Evolutionary conservation across 75 land plant species (phyloP).

Genomic region (Pseudotsuga menziesii): DNA sequence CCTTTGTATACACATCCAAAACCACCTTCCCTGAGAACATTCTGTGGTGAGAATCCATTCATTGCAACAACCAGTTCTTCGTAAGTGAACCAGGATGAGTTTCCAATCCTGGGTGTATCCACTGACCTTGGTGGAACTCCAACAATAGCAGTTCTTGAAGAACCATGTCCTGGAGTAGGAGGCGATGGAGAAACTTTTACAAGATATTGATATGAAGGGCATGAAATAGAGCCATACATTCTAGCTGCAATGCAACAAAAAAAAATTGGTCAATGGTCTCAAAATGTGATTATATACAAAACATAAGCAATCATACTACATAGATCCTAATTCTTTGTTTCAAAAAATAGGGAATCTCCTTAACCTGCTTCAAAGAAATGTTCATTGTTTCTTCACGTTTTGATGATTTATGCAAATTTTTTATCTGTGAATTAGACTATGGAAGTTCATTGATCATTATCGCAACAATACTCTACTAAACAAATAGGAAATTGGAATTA

Average conservation of each 20-base stretch:
- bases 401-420: not conserved
- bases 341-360: not conserved
- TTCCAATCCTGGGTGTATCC: slow-evolving; percentile 10
- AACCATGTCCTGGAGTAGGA: not conserved
- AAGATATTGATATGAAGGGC: not conserved
- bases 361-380: not conserved
- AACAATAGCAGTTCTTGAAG: not conserved
- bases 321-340: not conserved
- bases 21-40: slow-evolving; percentile 59
- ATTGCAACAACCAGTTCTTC: slow-evolving; percentile 53
- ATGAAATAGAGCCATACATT: slow-evolving; percentile 1
- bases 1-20: slow-evolving; percentile 91
- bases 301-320: not conserved
- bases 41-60: slow-evolving; percentile 39
- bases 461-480: not conserved
- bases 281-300: not conserved
- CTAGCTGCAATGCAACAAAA: not conserved
- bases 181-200: slow-evolving; percentile 11
- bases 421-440: not conserved
- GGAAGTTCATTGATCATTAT: not conserved
- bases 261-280: not conserved
- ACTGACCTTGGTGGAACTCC: not conserved
- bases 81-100: slow-evolving; percentile 25
- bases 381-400: not conserved
- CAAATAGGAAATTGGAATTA: not conserved